Conservation (phyloP, 805 yeast genomes). For the Wickerhamiella kurtzmanii region DNA sequence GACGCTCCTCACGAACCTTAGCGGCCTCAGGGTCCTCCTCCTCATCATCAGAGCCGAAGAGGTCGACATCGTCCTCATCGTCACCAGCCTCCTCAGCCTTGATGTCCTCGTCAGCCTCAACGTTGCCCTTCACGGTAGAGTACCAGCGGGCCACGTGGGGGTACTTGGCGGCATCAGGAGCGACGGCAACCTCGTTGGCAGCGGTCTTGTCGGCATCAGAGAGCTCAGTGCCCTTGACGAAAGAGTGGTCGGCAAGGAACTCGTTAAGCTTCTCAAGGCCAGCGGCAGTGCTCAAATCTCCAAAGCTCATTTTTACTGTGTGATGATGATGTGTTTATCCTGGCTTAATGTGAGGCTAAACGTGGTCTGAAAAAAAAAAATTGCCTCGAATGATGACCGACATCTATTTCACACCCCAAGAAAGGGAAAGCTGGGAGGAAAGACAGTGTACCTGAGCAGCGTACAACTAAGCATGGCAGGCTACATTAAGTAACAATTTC, state of each 20-base stretch:
- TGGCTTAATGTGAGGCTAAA: not conserved
- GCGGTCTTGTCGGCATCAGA: slow-evolving; percentile 91
- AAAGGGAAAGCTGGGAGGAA: too few species aligned
- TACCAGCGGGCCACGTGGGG: slow-evolving; percentile 97
- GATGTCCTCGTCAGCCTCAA: slow-evolving; percentile 36
- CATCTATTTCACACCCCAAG: too few species aligned
- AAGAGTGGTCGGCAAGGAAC: slow-evolving; percentile 82
- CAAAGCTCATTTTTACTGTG: slow-evolving; percentile 28
- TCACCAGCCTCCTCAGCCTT: slow-evolving; percentile 53
- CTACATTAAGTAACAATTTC: too few species aligned
- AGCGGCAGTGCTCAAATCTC: slow-evolving; percentile 32
- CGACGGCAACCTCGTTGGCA: slow-evolving; percentile 66
- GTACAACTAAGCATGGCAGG: too few species aligned
- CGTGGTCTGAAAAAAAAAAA: slow-evolving; percentile 5
- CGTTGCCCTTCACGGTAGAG: slow-evolving; percentile 82
- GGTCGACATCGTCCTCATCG: slow-evolving; percentile 85
- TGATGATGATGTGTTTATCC: not conserved
- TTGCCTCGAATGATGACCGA: not conserved
- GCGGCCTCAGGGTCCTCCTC: slow-evolving; percentile 96
- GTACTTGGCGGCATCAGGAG: slow-evolving; percentile 49
- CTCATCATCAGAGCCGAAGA: slow-evolving; percentile 89
- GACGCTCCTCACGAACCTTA: slow-evolving; percentile 91
- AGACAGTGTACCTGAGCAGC: too few species aligned
- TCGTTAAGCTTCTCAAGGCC: slow-evolving; percentile 60
- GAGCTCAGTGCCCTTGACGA: slow-evolving; percentile 68